Base-by-base conservation (phyloP, 345 rosid species). In the Citrus glauca region DNA sequence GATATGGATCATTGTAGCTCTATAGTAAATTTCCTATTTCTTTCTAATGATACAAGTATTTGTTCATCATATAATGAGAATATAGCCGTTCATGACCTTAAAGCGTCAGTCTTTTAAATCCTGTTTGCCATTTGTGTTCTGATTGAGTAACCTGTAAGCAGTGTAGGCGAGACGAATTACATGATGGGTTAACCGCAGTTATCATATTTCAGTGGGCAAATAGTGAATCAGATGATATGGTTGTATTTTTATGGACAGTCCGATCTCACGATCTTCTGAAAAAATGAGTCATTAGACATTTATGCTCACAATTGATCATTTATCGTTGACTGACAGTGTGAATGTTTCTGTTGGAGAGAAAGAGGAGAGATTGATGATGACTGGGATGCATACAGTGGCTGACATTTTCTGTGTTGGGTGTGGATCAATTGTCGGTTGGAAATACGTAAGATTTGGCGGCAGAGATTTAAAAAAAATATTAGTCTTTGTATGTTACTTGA, bases 391-490 rank as follows among this genome's bases (percentile, higher is more conserved):
- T 80, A 91, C 92, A 0, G 99, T 96, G 37, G 93, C 90, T 74
- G 99, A 96, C 80, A 90, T 94, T 66, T 94, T 92, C 88, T 96
- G 99, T 83, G 97, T 96, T 66, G 92, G 91, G 0, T 96, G 99
- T 74, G 99, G 99, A 78, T 93, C 99, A 20, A 91, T 92, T 72
- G 97, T 96, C 22, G 99, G 98, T 37, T 96, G 98, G 99, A 96
- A 77, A 92, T 96, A 96, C 55, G 98, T 96, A 91, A 96, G 97
- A 82, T 72, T 60, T 62, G 16, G 42, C 24, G 40, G 22, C 37
- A 30, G 66, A 55, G 55, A n/a, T 45, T 60, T 61, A 9, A 71
- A 30, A 66, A 66, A 48, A 77, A 56, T 69, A 64, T 2, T 77
- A 40, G 74, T 62, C 73, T 71, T 33, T 63, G 35, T 57, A 35